phyloP scores from a whole-genome alignment of 2,329 filamentous ascomycete species.

The Neonectria sp. region DNA sequence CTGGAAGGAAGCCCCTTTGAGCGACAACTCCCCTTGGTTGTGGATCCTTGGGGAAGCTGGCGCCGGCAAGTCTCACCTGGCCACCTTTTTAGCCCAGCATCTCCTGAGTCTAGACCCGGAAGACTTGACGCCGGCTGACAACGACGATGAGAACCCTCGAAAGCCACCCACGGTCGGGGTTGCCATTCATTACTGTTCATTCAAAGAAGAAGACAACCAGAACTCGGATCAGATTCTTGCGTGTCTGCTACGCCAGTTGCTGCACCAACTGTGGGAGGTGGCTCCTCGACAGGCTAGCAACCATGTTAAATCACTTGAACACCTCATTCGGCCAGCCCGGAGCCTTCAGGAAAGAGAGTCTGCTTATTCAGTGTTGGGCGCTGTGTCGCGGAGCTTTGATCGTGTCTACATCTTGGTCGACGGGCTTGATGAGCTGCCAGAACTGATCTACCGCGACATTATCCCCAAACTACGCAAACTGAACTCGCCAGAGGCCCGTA shows the following conservation, averaged over 20 bases:
- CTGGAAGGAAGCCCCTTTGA: neutral
- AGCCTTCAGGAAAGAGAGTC: neutral
- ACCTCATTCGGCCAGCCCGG: neutral
- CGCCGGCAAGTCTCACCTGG: constrained; percentile 2
- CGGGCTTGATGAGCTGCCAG: constrained; percentile 3
- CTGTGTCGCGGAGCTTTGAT: constrained; percentile 8
- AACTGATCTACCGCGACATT: neutral
- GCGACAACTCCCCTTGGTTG: neutral
- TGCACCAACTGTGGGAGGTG: neutral
- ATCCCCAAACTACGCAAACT: constrained; percentile 5
- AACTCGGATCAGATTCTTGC: neutral
- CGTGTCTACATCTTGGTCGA: constrained; percentile 3
- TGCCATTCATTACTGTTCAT: neutral
- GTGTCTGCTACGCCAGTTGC: neutral
- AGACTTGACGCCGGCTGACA: neutral
- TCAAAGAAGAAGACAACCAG: neutral
- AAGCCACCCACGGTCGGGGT: neutral
- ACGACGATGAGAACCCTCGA: neutral
- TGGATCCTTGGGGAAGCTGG: constrained; percentile 11
- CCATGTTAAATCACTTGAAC: neutral
- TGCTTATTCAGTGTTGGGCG: neutral
- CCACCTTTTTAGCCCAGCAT: constrained; percentile 7
- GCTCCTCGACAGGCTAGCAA: neutral
- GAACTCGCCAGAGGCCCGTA: neutral
- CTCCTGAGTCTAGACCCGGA: neutral